These are phyloP conservation scores for Obba rivulosa DNA, from an alignment of 768 basidiomycete species.

Conservation along the genomic window DNA sequence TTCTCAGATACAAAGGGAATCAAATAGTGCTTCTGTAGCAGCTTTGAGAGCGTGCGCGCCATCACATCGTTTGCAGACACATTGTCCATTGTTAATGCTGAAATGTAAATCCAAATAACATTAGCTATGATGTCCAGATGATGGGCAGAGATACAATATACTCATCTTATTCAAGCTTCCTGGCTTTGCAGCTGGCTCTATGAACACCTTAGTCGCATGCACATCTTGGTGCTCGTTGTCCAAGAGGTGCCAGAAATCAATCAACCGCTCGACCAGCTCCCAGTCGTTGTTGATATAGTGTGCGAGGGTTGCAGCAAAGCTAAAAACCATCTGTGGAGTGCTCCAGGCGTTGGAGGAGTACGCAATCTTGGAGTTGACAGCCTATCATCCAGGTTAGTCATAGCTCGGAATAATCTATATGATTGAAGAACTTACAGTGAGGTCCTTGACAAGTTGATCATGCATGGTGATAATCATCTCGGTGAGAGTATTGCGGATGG, in stretches of 20 bases:
- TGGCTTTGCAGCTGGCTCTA: slow-evolving; percentile 14
- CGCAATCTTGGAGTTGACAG: slow-evolving; percentile 11
- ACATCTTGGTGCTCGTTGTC: slow-evolving; percentile 23
- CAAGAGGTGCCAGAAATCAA: slow-evolving; percentile 13
- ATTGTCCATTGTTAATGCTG: slow-evolving; percentile 27
- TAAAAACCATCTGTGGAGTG: slow-evolving; percentile 14
- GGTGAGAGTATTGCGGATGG: slow-evolving; percentile 16
- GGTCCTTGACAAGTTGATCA: slow-evolving; percentile 14
- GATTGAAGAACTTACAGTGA: slow-evolving; percentile 8
- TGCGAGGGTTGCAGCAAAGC: slow-evolving; percentile 15
- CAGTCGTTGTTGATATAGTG: slow-evolving; percentile 17
- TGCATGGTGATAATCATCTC: slow-evolving; percentile 15
- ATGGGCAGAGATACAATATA: slow-evolving; percentile 11
- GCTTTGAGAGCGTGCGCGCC: slow-evolving; percentile 8
- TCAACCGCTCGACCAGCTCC: slow-evolving; percentile 10
- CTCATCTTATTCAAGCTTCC: slow-evolving; percentile 31
- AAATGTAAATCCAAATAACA: neutral
- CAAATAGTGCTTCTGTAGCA: slow-evolving; percentile 15
- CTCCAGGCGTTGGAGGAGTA: slow-evolving; percentile 15
- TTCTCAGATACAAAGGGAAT: slow-evolving; percentile 22
- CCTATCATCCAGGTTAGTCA: neutral
- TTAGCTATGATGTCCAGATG: slow-evolving; percentile 15
- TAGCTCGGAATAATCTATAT: neutral
- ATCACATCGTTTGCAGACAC: slow-evolving; percentile 31
- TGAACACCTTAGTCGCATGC: slow-evolving; percentile 26